Evolutionary conservation across 2,329 filamentous ascomycete genomes (phyloP).

Genomic region (Camillea tinctor): DNA sequence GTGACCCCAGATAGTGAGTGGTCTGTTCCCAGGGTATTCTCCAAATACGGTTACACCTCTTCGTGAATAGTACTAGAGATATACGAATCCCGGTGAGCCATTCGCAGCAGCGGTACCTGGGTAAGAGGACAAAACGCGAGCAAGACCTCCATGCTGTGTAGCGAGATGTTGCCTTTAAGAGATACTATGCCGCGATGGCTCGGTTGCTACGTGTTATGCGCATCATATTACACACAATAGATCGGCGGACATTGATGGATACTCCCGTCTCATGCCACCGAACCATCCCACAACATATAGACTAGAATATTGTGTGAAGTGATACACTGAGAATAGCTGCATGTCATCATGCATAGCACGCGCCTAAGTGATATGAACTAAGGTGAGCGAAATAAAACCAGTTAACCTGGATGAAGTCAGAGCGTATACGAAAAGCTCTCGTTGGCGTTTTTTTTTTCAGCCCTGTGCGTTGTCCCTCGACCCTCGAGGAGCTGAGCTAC

Average conservation of each 20-base stretch:
- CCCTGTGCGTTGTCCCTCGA: background rate
- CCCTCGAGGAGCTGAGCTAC: background rate
- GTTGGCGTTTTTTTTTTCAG: background rate
- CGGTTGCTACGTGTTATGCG: background rate
- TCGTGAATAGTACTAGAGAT: slow-evolving; percentile 2
- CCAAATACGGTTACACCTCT: slow-evolving; percentile 7
- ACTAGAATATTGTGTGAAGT: background rate
- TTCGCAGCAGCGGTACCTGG: background rate
- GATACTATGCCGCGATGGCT: background rate
- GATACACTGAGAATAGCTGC: background rate
- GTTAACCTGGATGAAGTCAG: background rate
- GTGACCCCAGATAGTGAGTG: slow-evolving; percentile 15
- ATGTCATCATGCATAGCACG: background rate
- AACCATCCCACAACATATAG: background rate
- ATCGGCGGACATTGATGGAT: background rate
- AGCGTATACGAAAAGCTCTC: background rate
- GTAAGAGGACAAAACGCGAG: background rate
- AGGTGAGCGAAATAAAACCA: background rate
- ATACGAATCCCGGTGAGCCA: background rate
- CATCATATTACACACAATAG: background rate
- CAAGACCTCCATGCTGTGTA: background rate
- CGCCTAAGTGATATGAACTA: background rate
- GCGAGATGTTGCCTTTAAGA: background rate
- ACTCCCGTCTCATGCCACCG: background rate
- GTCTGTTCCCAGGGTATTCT: slow-evolving; percentile 5